phyloP scores from a whole-genome alignment of 2,329 filamentous ascomycete genomes.

The Nemania diffusa region DNA sequence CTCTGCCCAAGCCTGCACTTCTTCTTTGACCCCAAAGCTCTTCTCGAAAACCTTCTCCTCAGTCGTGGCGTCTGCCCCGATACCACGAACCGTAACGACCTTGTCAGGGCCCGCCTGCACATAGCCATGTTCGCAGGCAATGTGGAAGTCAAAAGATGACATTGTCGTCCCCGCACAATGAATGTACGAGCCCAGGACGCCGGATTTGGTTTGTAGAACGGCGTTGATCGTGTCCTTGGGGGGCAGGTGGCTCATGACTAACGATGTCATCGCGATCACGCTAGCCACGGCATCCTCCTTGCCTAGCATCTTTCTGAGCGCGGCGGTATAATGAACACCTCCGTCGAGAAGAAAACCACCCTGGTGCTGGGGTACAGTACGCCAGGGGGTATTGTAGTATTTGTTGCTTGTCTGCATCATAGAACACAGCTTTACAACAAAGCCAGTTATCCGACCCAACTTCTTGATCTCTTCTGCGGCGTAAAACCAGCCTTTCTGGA shows the following conservation, averaged over 20 bases:
- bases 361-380: constrained; percentile 75
- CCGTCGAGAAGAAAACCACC: constrained; percentile 82
- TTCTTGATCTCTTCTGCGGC: constrained; percentile 60
- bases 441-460: constrained; percentile 65
- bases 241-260: constrained; percentile 66
- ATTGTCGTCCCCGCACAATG: constrained; percentile 68
- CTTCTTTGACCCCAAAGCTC: constrained; percentile 65
- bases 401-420: constrained; percentile 54
- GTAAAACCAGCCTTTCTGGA: constrained; percentile 64
- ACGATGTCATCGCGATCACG: constrained; percentile 65
- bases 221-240: constrained; percentile 75
- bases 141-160: constrained; percentile 63
- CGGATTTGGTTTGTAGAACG: constrained; percentile 63
- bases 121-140: constrained; percentile 67
- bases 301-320: constrained; percentile 67
- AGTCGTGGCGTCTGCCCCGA: constrained; percentile 51
- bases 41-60: constrained; percentile 60
- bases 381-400: constrained; percentile 68
- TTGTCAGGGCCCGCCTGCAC: constrained; percentile 60
- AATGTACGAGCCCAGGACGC: constrained; percentile 66
- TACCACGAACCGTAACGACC: constrained; percentile 54
- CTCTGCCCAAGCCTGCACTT: constrained; percentile 70
- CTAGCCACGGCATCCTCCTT: constrained; percentile 56
- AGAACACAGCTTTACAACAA: constrained; percentile 55
- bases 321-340: constrained; percentile 78